phyloP scores from a whole-genome alignment of 2,329 filamentous ascomycete species.

The Leptosphaerulina australis region DNA sequence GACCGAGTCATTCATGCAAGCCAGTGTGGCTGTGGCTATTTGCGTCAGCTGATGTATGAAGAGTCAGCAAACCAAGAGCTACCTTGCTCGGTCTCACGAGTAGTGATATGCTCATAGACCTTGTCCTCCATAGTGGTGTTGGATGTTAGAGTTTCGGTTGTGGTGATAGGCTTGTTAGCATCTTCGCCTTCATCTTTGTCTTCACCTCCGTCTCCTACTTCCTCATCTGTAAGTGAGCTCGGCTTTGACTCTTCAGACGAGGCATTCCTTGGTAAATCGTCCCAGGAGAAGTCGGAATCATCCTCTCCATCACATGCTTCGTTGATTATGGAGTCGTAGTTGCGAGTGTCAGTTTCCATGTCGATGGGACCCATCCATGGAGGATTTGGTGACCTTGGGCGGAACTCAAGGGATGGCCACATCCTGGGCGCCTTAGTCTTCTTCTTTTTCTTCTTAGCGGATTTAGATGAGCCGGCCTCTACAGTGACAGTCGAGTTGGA shows the following conservation, averaged over 20 bases:
- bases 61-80: too few species aligned
- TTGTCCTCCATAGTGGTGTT: too few species aligned
- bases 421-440: neutral
- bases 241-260: neutral
- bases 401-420: conserved; percentile 11
- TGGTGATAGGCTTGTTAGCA: neutral
- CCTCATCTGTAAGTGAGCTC: neutral
- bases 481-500: neutral
- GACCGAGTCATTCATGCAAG: too few species aligned
- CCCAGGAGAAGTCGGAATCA: conserved; percentile 14
- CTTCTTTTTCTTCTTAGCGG: conserved; percentile 48
- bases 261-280: conserved; percentile 1
- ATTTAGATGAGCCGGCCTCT: conserved; percentile 9
- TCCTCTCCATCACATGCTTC: conserved; percentile 7
- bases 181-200: neutral
- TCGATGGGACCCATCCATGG: conserved; percentile 14
- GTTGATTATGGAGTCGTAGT: conserved; percentile 10
- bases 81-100: too few species aligned
- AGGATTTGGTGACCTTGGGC: conserved; percentile 9
- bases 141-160: neutral
- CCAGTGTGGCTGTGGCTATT: too few species aligned
- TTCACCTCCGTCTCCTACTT: neutral
- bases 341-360: conserved; percentile 1
- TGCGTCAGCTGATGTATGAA: too few species aligned
- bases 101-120: too few species aligned